Percentiles rank a stretch among this genome's conserved stretches.
Conservation (phyloP, 345 rosid species). For the Limnanthes douglasii region DNA sequence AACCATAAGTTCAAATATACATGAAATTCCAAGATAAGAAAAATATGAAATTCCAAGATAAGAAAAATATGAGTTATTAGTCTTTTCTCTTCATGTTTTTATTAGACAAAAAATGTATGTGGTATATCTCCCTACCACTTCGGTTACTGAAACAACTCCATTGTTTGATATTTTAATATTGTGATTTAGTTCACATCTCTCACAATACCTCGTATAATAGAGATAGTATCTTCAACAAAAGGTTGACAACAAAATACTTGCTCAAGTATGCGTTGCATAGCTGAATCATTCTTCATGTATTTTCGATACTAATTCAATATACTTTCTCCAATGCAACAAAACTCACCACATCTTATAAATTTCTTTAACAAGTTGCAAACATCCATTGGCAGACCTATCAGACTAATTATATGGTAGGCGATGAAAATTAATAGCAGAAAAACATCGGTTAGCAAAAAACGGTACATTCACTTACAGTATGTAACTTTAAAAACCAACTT, state of each 20-base stretch:
- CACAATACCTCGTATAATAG: slow-evolving; percentile 81
- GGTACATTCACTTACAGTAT: too few species aligned
- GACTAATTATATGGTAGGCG: too few species aligned
- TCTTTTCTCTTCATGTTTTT: slow-evolving; percentile 67
- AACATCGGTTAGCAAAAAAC: too few species aligned
- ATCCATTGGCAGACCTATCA: too few species aligned
- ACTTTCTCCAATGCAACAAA: slow-evolving; percentile 85
- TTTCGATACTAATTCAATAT: slow-evolving; percentile 81
- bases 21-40: too few species aligned
- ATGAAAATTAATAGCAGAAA: too few species aligned
- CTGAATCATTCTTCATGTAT: slow-evolving; percentile 85
- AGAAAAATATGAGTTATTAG: too few species aligned
- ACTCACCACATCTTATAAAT: slow-evolving; percentile 87
- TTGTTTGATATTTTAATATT: slow-evolving; percentile 85
- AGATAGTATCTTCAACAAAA: slow-evolving; percentile 82
- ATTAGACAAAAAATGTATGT: slow-evolving; percentile 84
- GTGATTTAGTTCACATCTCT: slow-evolving; percentile 80
- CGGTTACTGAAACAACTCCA: slow-evolving; percentile 81
- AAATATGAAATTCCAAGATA: too few species aligned
- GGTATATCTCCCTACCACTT: slow-evolving; percentile 75
- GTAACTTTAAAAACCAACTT: too few species aligned
- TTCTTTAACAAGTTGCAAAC: slow-evolving; percentile 90
- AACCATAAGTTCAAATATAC: too few species aligned
- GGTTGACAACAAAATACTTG: slow-evolving; percentile 93
- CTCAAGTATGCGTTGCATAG: slow-evolving; percentile 81